Evolutionary conservation across 1,139 yeast species (phyloP).

Genomic region (Yamadazyma oceani): DNA sequence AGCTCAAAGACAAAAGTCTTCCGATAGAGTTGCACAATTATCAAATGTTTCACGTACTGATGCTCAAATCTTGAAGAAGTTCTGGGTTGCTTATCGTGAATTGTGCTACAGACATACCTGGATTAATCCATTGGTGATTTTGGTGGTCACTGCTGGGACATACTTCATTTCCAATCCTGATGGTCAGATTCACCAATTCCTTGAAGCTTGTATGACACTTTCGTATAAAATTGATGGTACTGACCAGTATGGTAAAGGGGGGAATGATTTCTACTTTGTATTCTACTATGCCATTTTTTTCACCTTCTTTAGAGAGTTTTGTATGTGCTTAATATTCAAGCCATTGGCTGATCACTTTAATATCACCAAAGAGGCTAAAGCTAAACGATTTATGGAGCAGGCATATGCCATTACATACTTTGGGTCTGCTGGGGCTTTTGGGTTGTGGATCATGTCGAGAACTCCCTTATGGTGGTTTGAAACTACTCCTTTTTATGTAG

Average conservation of each 20-base stretch:
- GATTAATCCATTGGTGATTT: conserved; percentile 64
- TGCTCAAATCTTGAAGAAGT: conserved; percentile 46
- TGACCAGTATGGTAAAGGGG: conserved; percentile 81
- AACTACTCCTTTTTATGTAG: conserved; percentile 74
- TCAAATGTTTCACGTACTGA: conserved; percentile 32
- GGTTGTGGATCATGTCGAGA: conserved; percentile 82
- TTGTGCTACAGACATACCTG: conserved; percentile 73
- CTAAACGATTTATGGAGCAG: conserved; percentile 89
- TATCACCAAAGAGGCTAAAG: conserved; percentile 56
- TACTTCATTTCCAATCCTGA: conserved; percentile 53
- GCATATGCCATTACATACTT: conserved; percentile 81
- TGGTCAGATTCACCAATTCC: conserved; percentile 52
- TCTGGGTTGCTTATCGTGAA: conserved; percentile 59
- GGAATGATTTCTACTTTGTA: conserved; percentile 77
- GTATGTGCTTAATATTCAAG: conserved; percentile 76
- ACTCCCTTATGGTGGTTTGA: conserved; percentile 88
- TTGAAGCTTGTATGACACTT: conserved; percentile 64
- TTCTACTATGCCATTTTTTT: conserved; percentile 79
- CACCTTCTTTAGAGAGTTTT: conserved; percentile 86
- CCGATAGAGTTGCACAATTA: conserved; percentile 34
- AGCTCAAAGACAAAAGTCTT: conserved; percentile 32
- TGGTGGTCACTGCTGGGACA: conserved; percentile 35
- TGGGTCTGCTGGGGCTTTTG: conserved; percentile 80
- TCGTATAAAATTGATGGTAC: conserved; percentile 65
- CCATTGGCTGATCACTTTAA: conserved; percentile 67